Evolutionary conservation across 2,329 filamentous ascomycete genomes (phyloP).

Genomic region (Hortaea werneckii): DNA sequence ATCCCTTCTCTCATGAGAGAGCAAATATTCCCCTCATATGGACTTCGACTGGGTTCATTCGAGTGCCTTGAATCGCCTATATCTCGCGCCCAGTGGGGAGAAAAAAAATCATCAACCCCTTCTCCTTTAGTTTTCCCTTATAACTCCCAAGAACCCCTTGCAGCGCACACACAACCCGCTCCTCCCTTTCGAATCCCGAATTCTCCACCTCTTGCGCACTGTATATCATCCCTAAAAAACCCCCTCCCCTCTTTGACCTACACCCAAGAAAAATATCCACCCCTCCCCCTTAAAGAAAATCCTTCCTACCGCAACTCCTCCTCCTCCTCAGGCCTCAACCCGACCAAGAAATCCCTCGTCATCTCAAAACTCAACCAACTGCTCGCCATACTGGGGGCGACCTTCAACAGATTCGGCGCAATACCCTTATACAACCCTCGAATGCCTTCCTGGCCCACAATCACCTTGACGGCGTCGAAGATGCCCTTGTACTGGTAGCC

Average conservation of each 20-base stretch:
- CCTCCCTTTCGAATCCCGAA: background rate
- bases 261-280: background rate
- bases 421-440: constrained; percentile 91
- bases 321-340: constrained; percentile 13
- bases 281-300: background rate
- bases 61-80: too few relatives aligned
- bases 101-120: background rate
- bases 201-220: background rate
- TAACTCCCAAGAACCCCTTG: background rate
- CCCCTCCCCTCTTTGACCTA: background rate
- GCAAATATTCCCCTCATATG: too few relatives aligned
- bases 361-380: constrained; percentile 97
- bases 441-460: constrained; percentile 73
- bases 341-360: constrained; percentile 74
- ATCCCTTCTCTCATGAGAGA: too few relatives aligned
- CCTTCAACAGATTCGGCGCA: constrained; percentile 87
- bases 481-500: constrained; percentile 91
- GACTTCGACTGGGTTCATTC: too few relatives aligned
- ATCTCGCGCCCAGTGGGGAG: too few relatives aligned
- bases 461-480: constrained; percentile 69
- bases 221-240: background rate
- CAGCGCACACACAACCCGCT: background rate
- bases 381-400: constrained; percentile 95
- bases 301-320: background rate
- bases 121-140: background rate